A percentile compares a stretch with the other conserved stretches of the same genome.
These are phyloP conservation scores for Penicillium fimorum DNA, from an alignment of 495 filamentous ascomycete genomes.

Conservation along the genomic window DNA sequence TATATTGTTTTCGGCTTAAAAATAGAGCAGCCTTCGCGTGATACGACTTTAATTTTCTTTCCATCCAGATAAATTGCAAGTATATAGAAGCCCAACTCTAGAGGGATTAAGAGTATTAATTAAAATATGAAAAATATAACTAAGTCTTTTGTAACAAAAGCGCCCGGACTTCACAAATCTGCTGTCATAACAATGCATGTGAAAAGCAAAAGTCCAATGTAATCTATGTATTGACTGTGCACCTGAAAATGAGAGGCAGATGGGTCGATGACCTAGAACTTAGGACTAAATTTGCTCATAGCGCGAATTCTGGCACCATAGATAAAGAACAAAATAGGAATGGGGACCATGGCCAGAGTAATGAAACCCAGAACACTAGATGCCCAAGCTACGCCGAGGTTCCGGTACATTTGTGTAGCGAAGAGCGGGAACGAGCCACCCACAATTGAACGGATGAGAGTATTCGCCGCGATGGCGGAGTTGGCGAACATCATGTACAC, in stretches of 20 bases:
- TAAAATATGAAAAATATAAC: not conserved
- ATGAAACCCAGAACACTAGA: slow-evolving; percentile 66
- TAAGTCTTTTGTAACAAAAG: not conserved
- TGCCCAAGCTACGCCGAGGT: slow-evolving; percentile 62
- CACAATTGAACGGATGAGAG: slow-evolving; percentile 60
- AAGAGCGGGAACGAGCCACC: slow-evolving; percentile 68
- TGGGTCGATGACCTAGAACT: slow-evolving; percentile 27
- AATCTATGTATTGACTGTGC: not conserved
- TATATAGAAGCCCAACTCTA: not conserved
- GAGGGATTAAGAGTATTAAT: not conserved
- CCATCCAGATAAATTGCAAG: not conserved
- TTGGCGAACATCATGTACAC: slow-evolving; percentile 59
- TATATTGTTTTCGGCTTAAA: not conserved
- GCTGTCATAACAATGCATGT: not conserved
- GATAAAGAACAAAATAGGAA: slow-evolving; percentile 69
- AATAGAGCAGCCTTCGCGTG: not conserved
- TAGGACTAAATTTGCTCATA: slow-evolving; percentile 48
- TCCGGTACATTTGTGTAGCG: slow-evolving; percentile 59
- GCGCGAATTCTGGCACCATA: slow-evolving; percentile 63
- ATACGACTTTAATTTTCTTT: not conserved
- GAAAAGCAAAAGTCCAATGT: not conserved
- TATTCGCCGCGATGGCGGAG: slow-evolving; percentile 67
- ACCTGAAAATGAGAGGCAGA: not conserved
- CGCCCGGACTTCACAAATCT: not conserved
- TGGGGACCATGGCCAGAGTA: slow-evolving; percentile 61